Evolutionary conservation across 1,284 basidiomycete species (phyloP).

Genomic region (Neonothopanus nambi): DNA sequence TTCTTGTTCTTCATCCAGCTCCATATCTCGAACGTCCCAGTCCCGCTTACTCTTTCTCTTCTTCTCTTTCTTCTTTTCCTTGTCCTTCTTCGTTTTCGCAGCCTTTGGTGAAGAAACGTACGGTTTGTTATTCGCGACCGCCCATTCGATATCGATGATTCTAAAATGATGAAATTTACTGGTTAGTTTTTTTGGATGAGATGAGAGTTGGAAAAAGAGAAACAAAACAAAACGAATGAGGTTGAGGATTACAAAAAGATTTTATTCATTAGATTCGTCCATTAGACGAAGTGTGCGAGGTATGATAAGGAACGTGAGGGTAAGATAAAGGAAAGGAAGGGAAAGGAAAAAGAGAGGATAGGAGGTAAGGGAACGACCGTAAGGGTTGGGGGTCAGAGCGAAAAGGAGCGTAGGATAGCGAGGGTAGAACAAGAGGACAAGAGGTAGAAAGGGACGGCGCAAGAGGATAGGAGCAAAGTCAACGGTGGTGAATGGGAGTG

Average conservation of each 20-base stretch:
- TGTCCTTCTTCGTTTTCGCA: slow-evolving; percentile 11
- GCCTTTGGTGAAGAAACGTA: slow-evolving; percentile 68
- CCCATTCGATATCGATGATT: slow-evolving; percentile 75
- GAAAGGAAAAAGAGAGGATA: slow-evolving; percentile 12
- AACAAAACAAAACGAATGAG: too few relatives aligned
- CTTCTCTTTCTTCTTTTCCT: slow-evolving; percentile 24
- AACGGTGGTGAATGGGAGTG: not conserved
- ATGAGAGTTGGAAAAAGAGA: slow-evolving; percentile 26
- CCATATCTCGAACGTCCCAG: not conserved
- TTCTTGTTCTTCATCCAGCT: not conserved
- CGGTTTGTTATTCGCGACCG: slow-evolving; percentile 57
- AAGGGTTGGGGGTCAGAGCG: too few relatives aligned
- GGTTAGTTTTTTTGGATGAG: not conserved
- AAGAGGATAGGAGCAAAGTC: not conserved
- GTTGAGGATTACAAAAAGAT: too few relatives aligned
- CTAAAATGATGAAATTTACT: slow-evolving; percentile 30
- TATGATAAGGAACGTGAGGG: slow-evolving; percentile 24
- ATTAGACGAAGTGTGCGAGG: slow-evolving; percentile 33
- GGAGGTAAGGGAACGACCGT: slow-evolving; percentile 6
- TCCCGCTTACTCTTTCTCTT: not conserved
- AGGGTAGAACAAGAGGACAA: too few relatives aligned
- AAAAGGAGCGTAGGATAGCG: too few relatives aligned
- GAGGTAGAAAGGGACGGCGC: too few relatives aligned
- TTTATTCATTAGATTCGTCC: too few relatives aligned
- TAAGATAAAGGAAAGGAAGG: slow-evolving; percentile 9